Conservation (phyloP, 352 stramenopile genomes). For the Phytophthora idaei region DNA sequence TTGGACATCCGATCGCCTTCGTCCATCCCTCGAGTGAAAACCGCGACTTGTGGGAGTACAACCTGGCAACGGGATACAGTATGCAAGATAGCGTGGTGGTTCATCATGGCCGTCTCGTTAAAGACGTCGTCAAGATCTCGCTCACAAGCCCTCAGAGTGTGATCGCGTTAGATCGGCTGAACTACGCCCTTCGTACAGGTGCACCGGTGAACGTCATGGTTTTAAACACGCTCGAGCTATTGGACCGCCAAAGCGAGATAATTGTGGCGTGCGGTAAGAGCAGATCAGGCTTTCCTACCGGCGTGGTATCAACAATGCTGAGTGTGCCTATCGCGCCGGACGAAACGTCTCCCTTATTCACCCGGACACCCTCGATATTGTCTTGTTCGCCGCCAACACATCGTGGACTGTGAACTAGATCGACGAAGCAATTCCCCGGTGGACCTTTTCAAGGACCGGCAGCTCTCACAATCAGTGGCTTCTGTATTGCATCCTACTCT, state of each 20-base stretch:
- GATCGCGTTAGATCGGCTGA: not conserved
- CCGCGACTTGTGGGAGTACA: constrained; percentile 1
- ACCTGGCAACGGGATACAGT: constrained; percentile 1
- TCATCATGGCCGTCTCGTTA: not conserved
- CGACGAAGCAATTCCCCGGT: not conserved
- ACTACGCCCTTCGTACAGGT: constrained; percentile 1
- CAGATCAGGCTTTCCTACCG: not conserved
- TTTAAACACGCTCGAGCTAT: not conserved
- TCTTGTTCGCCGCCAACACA: not conserved
- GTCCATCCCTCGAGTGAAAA: not conserved
- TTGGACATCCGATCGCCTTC: not conserved
- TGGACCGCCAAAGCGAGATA: not conserved
- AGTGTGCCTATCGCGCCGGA: not conserved
- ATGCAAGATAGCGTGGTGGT: not conserved
- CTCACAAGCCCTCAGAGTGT: not conserved
- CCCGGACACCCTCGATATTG: constrained; percentile 2
- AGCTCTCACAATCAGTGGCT: not conserved
- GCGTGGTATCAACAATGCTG: constrained; percentile 5
- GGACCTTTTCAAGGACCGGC: constrained; percentile 1
- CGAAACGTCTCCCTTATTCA: not conserved
- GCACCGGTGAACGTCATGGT: not conserved
- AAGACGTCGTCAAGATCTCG: too few species aligned
- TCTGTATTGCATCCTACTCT: too few species aligned
- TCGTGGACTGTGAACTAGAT: not conserved
- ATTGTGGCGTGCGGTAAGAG: constrained; percentile 4